Evolutionary conservation across 352 stramenopile species (phyloP).

Genomic region (Blastocystis sp.): DNA sequence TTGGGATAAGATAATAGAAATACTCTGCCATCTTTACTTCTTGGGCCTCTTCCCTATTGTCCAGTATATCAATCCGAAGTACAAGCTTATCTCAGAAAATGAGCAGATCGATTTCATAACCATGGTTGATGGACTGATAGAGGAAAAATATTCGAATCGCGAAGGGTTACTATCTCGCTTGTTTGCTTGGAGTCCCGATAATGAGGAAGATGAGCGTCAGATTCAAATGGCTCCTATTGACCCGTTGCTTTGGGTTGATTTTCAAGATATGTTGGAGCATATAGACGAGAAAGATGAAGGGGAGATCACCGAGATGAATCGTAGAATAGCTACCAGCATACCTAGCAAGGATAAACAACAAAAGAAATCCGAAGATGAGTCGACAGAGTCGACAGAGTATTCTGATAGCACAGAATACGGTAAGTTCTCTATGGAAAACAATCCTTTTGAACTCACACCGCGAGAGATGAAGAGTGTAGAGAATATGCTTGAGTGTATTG

Average conservation of each 20-base stretch:
- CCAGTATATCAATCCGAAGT: not conserved
- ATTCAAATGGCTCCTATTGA: constrained; percentile 40
- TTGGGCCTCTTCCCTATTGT: constrained; percentile 30
- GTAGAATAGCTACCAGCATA: not conserved
- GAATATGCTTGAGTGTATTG: constrained; percentile 35
- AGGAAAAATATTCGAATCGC: constrained; percentile 10
- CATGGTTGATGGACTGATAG: constrained; percentile 42
- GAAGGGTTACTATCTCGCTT: constrained; percentile 12
- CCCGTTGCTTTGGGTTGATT: not conserved
- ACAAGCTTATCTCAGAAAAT: constrained; percentile 14
- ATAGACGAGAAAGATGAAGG: not conserved
- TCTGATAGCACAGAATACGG: not conserved
- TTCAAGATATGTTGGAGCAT: not conserved
- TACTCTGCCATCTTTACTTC: constrained; percentile 52
- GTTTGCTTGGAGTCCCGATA: constrained; percentile 40
- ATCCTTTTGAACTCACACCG: not conserved
- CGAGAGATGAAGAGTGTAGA: constrained; percentile 19
- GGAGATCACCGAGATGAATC: not conserved
- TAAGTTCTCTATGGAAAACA: not conserved
- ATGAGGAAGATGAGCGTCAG: constrained; percentile 5
- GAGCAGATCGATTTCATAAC: not conserved
- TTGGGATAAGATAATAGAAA: constrained; percentile 50
- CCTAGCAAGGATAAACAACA: not conserved
- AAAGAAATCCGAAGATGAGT: not conserved
- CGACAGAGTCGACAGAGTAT: not conserved